These are phyloP conservation scores for Nitzschia putrida DNA, from an alignment of 108 stramenopile species.

Conservation along the genomic window DNA sequence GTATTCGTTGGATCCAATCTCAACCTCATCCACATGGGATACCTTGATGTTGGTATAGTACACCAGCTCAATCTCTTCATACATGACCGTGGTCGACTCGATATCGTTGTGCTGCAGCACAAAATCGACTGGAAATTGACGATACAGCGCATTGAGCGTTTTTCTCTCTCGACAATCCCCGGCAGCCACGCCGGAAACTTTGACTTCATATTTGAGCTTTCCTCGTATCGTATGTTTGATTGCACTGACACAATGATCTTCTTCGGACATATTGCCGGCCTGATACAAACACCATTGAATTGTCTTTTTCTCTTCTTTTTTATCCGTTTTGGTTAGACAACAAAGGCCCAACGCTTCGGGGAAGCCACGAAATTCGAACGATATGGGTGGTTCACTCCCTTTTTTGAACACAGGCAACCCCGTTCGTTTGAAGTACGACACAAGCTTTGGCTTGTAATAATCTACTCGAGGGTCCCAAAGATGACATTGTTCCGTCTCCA, in stretches of 20 bases:
- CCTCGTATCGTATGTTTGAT: conserved; percentile 16
- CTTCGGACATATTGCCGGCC: background rate
- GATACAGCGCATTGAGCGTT: background rate
- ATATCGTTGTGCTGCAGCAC: conserved; percentile 12
- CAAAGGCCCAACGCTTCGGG: conserved; percentile 3
- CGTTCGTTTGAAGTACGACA: conserved; percentile 6
- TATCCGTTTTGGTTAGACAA: conserved; percentile 3
- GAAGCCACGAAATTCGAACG: conserved; percentile 6
- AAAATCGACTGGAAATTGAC: conserved; percentile 9
- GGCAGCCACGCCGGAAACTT: background rate
- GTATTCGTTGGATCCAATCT: no score
- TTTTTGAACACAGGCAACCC: background rate
- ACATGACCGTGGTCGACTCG: background rate
- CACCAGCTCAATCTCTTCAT: conserved; percentile 2
- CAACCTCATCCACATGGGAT: background rate
- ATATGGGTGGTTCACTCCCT: background rate
- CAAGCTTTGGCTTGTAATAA: conserved; percentile 5
- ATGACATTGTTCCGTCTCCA: conserved; percentile 12
- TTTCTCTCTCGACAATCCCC: background rate
- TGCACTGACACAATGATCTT: conserved; percentile 12
- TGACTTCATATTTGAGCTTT: conserved; percentile 10
- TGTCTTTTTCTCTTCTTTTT: background rate
- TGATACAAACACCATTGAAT: conserved; percentile 7
- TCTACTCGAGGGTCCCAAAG: conserved; percentile 12
- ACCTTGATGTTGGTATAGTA: conserved; percentile 13